A percentile compares a stretch with the other conserved stretches of the same genome.
These are phyloP conservation scores for Arthrobotrys iridis DNA, from an alignment of 2,329 filamentous ascomycete genomes.

Conservation along the genomic window DNA sequence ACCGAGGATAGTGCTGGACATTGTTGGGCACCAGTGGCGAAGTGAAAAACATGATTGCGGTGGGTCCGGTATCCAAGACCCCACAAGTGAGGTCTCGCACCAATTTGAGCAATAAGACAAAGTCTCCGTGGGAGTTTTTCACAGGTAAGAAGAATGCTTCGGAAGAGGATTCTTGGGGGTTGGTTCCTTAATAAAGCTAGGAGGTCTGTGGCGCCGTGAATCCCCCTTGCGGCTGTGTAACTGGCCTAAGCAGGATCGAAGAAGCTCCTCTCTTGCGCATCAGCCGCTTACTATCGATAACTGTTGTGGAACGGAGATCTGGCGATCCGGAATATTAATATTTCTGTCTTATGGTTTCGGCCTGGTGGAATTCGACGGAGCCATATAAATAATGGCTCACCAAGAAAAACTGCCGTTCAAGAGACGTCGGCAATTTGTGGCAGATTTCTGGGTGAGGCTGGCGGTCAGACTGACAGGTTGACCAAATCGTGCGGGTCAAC, in stretches of 20 bases:
- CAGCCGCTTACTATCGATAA: neutral
- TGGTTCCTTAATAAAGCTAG: neutral
- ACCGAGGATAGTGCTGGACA: conserved; percentile 31
- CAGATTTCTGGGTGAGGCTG: neutral
- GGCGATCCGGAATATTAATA: neutral
- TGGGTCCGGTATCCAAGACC: neutral
- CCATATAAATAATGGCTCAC: neutral
- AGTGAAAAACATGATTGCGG: conserved; percentile 23
- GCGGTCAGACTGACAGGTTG: neutral
- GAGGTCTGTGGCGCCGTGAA: neutral
- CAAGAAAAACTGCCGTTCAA: conserved; percentile 5
- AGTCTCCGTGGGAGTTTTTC: neutral
- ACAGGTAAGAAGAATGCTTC: neutral
- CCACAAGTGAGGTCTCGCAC: neutral
- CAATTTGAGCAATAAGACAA: neutral
- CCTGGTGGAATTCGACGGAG: neutral
- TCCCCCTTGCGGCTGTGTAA: conserved; percentile 2
- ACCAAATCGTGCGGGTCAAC: neutral
- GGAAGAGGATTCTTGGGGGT: neutral
- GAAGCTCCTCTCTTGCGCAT: neutral
- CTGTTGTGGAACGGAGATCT: neutral
- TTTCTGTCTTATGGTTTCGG: too few species aligned
- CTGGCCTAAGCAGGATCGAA: neutral
- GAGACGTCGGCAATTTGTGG: neutral
- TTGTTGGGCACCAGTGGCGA: conserved; percentile 41